Percentiles rank a stretch among this genome's conserved stretches.
phyloP scores from a whole-genome alignment of 2,329 filamentous ascomycete genomes.

The Verticillium albo-atrum region DNA sequence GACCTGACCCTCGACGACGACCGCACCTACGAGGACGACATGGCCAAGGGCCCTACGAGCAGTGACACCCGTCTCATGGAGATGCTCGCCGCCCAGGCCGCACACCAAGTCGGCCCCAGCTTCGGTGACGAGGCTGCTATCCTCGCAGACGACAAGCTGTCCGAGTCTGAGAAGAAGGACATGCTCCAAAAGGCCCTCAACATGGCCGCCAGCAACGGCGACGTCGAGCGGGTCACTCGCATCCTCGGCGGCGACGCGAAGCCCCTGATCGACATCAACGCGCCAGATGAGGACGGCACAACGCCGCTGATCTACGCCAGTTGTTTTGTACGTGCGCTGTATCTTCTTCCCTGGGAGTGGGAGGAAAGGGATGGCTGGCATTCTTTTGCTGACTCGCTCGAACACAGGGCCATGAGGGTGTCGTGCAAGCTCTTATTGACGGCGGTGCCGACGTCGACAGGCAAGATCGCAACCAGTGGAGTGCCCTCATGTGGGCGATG shows the following conservation, averaged over 20 bases:
- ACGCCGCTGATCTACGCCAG: slow-evolving; percentile 96
- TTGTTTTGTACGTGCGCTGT: slow-evolving; percentile 70
- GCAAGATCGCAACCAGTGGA: slow-evolving; percentile 97
- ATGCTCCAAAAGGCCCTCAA: slow-evolving; percentile 83
- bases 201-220: slow-evolving; percentile 95
- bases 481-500: slow-evolving; percentile 99
- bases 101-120: slow-evolving; percentile 67
- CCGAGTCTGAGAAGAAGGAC: slow-evolving; percentile 71
- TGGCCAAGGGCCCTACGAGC: slow-evolving; percentile 56
- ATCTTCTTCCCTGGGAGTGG: background rate
- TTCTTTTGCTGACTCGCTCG: background rate
- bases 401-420: slow-evolving; percentile 77
- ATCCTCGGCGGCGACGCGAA: slow-evolving; percentile 72
- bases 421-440: slow-evolving; percentile 78
- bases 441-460: slow-evolving; percentile 86
- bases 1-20: slow-evolving; percentile 79
- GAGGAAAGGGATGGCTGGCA: background rate
- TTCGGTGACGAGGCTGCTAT: slow-evolving; percentile 79
- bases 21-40: slow-evolving; percentile 61
- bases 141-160: slow-evolving; percentile 67
- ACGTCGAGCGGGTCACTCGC: slow-evolving; percentile 73
- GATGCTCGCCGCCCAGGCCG: slow-evolving; percentile 93
- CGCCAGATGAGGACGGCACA: slow-evolving; percentile 88
- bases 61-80: slow-evolving; percentile 88
- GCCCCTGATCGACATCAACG: slow-evolving; percentile 77